These are phyloP conservation scores for Rhodotorula babjevae DNA, from an alignment of 768 basidiomycete species.

Conservation along the genomic window DNA sequence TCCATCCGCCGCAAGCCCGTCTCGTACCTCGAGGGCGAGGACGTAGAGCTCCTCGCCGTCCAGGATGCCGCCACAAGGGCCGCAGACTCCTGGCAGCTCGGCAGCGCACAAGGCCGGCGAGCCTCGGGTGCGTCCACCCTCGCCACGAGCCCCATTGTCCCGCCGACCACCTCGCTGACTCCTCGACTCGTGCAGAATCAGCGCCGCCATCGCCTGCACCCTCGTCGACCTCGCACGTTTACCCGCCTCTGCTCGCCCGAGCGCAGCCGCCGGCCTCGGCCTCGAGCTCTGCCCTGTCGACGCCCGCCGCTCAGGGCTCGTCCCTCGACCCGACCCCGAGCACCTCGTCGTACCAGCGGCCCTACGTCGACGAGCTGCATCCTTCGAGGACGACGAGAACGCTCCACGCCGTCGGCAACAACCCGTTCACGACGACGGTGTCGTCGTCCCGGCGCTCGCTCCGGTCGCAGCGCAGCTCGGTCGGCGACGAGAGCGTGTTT, in stretches of 20 bases:
- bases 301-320: too few relatives aligned
- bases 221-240: not conserved
- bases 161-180: too few relatives aligned
- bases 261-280: too few relatives aligned
- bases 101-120: too few relatives aligned
- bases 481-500: conserved; percentile 27
- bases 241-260: not conserved
- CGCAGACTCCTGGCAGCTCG: too few relatives aligned
- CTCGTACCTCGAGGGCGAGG: not conserved
- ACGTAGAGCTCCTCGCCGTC: not conserved
- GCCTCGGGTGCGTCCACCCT: too few relatives aligned
- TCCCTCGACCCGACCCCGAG: too few relatives aligned
- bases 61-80: not conserved
- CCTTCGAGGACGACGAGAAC: not conserved
- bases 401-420: not conserved
- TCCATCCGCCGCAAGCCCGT: conserved; percentile 19
- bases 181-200: too few relatives aligned
- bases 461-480: conserved; percentile 8
- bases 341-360: too few relatives aligned
- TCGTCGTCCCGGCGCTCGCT: not conserved
- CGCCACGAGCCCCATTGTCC: too few relatives aligned
- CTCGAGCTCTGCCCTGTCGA: too few relatives aligned
- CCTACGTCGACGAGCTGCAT: not conserved
- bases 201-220: too few relatives aligned
- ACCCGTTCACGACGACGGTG: not conserved